These are phyloP conservation scores for Exophiala viscosa DNA, from an alignment of 2,329 filamentous ascomycete species.

Conservation along the genomic window DNA sequence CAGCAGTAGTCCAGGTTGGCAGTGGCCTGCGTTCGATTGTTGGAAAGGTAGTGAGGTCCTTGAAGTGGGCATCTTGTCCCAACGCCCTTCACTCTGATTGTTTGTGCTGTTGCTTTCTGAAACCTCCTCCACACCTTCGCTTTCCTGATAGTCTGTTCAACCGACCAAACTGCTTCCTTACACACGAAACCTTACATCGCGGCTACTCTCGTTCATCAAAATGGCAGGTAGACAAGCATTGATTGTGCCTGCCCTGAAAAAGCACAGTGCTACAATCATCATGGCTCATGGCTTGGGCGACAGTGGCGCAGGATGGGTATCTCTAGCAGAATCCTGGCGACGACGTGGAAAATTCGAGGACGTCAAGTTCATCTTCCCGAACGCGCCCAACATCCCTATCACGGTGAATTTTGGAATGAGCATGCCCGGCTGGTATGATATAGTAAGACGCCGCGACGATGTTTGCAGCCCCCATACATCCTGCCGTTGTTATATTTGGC, in stretches of 20 bases:
- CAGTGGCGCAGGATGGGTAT: constrained; percentile 57
- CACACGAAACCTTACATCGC: not conserved
- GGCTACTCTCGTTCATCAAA: not conserved
- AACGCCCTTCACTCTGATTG: too few species aligned
- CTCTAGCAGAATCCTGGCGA: constrained; percentile 82
- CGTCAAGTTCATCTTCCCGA: constrained; percentile 90
- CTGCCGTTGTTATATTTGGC: not conserved
- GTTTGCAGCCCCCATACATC: constrained; percentile 24
- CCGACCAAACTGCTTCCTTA: too few species aligned
- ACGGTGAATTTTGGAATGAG: constrained; percentile 49
- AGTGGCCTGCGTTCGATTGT: too few species aligned
- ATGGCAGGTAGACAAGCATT: constrained; percentile 42
- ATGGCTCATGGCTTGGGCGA: constrained; percentile 92
- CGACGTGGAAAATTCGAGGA: constrained; percentile 75
- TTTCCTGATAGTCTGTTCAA: too few species aligned
- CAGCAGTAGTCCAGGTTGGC: too few species aligned
- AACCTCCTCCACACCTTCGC: too few species aligned
- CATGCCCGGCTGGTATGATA: constrained; percentile 43
- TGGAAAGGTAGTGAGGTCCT: too few species aligned
- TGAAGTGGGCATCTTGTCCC: too few species aligned
- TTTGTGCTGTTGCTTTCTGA: too few species aligned
- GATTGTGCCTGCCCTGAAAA: constrained; percentile 72
- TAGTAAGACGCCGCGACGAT: constrained; percentile 43
- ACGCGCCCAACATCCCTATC: constrained; percentile 82
- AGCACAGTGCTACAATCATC: constrained; percentile 92